phyloP scores from a whole-genome alignment of 257 asterid species.

The Voacanga thouarsii region DNA sequence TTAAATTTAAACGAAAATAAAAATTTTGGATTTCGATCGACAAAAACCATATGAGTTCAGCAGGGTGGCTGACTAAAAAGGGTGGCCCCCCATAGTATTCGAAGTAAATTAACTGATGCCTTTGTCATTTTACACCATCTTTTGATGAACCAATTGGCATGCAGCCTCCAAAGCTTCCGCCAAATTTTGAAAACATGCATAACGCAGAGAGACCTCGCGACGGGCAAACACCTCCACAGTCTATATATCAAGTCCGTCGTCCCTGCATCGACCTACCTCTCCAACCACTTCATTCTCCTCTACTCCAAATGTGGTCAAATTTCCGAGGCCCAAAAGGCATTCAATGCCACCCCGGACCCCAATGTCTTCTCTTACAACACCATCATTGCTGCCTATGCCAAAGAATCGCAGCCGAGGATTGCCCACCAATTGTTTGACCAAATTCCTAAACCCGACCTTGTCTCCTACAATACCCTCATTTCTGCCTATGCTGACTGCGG shows the following conservation, averaged over 20 bases:
- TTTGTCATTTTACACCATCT: neutral
- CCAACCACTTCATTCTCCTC: conserved; percentile 79
- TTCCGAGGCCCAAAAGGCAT: conserved; percentile 48
- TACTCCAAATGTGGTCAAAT: conserved; percentile 69
- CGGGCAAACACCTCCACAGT: conserved; percentile 64
- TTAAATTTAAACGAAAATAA: too few relatives aligned
- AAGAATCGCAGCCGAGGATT: conserved; percentile 39
- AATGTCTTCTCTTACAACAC: conserved; percentile 74
- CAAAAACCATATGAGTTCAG: too few relatives aligned
- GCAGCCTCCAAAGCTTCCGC: conserved; percentile 35
- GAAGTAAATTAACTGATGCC: too few relatives aligned
- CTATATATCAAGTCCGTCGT: conserved; percentile 44
- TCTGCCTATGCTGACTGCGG: conserved; percentile 70
- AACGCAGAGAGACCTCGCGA: conserved; percentile 40
- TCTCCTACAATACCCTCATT: conserved; percentile 75
- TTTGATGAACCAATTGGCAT: conserved; percentile 47
- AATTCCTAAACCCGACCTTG: conserved; percentile 71
- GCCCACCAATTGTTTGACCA: conserved; percentile 63
- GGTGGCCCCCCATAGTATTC: too few relatives aligned
- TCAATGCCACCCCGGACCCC: conserved; percentile 44
- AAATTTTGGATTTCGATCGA: too few relatives aligned
- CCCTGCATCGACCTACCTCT: conserved; percentile 54
- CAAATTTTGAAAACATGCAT: conserved; percentile 57
- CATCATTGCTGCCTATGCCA: conserved; percentile 57
- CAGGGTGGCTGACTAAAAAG: too few relatives aligned